phyloP scores from a whole-genome alignment of 371 early-diverging fungal species.

The Pancytospora philotis region DNA sequence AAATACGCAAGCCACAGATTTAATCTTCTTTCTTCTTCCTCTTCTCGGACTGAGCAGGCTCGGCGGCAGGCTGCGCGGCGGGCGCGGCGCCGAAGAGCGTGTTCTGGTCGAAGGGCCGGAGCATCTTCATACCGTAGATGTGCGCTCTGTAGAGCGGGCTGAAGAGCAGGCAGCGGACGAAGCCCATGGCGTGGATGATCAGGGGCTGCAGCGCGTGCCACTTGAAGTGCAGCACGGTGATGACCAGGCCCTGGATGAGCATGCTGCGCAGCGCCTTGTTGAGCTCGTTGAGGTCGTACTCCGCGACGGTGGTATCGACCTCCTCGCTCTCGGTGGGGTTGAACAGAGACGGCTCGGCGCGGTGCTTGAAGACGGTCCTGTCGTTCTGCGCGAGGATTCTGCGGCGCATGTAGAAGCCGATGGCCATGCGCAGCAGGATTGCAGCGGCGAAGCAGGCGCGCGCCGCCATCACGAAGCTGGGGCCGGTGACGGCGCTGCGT shows the following conservation, averaged over 20 bases:
- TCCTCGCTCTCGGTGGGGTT: slow-evolving; percentile 33
- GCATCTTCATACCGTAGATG: slow-evolving; percentile 47
- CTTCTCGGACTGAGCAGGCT: slow-evolving; percentile 14
- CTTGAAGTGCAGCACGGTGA: slow-evolving; percentile 47
- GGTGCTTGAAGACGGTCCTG: slow-evolving; percentile 47
- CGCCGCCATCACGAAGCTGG: slow-evolving; percentile 18
- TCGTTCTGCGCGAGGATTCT: slow-evolving; percentile 47
- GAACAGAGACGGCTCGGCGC: slow-evolving; percentile 39
- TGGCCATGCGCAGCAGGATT: slow-evolving; percentile 37
- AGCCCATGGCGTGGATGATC: slow-evolving; percentile 43
- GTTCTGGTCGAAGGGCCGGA: slow-evolving; percentile 60
- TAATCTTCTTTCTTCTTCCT: slow-evolving; percentile 44
- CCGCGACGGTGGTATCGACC: slow-evolving; percentile 54
- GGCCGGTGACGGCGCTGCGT: slow-evolving; percentile 20
- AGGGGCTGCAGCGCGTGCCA: slow-evolving; percentile 52
- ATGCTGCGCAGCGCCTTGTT: slow-evolving; percentile 34
- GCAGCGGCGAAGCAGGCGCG: slow-evolving; percentile 43
- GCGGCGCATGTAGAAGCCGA: slow-evolving; percentile 44
- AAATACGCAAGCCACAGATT: slow-evolving; percentile 13
- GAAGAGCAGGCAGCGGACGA: slow-evolving; percentile 53
- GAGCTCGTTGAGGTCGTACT: slow-evolving; percentile 56
- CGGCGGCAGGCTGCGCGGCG: not conserved
- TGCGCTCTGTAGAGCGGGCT: slow-evolving; percentile 56
- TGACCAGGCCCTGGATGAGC: slow-evolving; percentile 38
- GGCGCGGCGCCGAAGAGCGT: slow-evolving; percentile 38